Base-by-base conservation (phyloP, 176 grass and related monocot genomes). In the Cenchrus purpureus region DNA sequence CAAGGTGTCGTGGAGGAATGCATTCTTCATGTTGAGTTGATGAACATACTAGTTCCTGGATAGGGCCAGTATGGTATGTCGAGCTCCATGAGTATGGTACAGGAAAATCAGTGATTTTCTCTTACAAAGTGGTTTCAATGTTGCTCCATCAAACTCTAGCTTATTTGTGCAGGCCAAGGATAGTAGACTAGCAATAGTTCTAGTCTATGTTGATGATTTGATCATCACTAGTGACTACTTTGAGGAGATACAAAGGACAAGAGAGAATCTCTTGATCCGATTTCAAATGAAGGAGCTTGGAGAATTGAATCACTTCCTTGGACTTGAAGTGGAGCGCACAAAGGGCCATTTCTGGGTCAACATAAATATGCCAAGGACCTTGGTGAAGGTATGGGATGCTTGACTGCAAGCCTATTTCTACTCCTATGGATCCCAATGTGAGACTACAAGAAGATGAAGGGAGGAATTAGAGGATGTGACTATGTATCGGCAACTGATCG, bases 221-320 rank as follows among this genome's bases (percentile, higher is more conserved):
- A 69, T 69, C 7, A 44, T 69, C 8, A 50, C 2, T 10, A 9
- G 48, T 2, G 9, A 50, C 10, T 50, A 50, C 10, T 50, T 10
- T 2, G 37, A 69, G 16, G 40, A 69, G 2, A 85, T 68, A 46
- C 40, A 61, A 34, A 77, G 59, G 58, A 67, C 53, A 49, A 62
- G 50, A 77, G 50, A 78, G 76, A n/a, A 40, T 87, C 17, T 81
- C 55, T 73, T 10, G 1, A 44, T 87, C 4, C 1, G 44, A 6
- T 87, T 81, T 42, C 40, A 83, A 11, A 88, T 88, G 86, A 59
- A 87, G 65, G 78, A 87, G 31, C 50, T 88, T 49, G 10, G 62
- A 61, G 64, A 60, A 28, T 15, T 77, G 7, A 83, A 77, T 2
- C 76, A 89, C 22, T 89, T 89, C 8, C 25, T 84, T 57, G 37